Percentiles rank a stretch among this genome's conserved stretches.
These are phyloP conservation scores for Termitomyces bulborhizus DNA, from an alignment of 768 basidiomycete genomes.

Conservation along the genomic window DNA sequence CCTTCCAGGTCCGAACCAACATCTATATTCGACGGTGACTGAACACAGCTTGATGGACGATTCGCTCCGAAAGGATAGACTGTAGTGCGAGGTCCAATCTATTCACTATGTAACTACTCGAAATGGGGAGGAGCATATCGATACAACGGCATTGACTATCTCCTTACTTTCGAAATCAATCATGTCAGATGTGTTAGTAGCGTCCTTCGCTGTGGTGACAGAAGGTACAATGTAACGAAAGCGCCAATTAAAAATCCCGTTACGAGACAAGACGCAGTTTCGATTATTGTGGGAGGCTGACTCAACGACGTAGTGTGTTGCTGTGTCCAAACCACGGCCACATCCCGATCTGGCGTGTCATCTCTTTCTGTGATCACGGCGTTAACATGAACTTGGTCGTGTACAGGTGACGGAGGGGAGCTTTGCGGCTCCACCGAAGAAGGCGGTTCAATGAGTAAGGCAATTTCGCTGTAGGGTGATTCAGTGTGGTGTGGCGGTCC, in stretches of 20 bases:
- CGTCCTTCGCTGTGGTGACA: constrained; percentile 41
- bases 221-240: constrained; percentile 45
- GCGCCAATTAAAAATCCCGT: constrained; percentile 58
- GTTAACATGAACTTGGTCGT: too few relatives aligned
- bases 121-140: too few relatives aligned
- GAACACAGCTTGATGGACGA: too few relatives aligned
- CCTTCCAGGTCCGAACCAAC: too few relatives aligned
- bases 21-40: too few relatives aligned
- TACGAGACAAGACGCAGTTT: constrained; percentile 31
- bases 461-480: constrained; percentile 1
- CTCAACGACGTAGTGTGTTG: constrained; percentile 2
- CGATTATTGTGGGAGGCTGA: constrained; percentile 19
- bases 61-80: too few relatives aligned
- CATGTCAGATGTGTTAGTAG: constrained; percentile 27
- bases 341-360: constrained; percentile 8
- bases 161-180: not conserved
- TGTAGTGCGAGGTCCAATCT: too few relatives aligned
- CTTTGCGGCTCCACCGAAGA: constrained; percentile 1
- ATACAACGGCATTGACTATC: too few relatives aligned
- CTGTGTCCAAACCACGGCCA: constrained; percentile 2
- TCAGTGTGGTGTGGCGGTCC: not conserved
- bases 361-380: not conserved
- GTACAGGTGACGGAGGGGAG: not conserved
- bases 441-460: not conserved
- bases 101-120: not conserved